Conservation (phyloP, 257 asterid genomes). For the Penstemon davidsonii region DNA sequence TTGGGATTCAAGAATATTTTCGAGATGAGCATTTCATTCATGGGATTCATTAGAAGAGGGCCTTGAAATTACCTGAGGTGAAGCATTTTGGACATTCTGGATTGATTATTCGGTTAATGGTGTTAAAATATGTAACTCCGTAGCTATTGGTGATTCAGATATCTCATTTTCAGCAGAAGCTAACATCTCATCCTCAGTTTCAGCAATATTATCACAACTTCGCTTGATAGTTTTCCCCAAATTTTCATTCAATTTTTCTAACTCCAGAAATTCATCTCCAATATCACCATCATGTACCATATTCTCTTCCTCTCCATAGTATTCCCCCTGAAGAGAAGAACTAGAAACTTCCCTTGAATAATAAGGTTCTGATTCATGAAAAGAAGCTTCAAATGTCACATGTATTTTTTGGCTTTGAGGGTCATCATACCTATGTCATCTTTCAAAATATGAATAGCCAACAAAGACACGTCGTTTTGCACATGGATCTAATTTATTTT, state of each 20-base stretch:
- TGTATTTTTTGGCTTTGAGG: slow-evolving; percentile 6
- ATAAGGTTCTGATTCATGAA: not conserved
- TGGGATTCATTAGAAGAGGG: too few species aligned
- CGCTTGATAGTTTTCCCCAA: too few species aligned
- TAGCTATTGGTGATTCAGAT: not conserved
- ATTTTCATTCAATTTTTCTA: not conserved
- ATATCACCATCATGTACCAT: not conserved
- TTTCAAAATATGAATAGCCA: slow-evolving; percentile 19
- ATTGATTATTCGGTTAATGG: not conserved
- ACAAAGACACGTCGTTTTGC: slow-evolving; percentile 15
- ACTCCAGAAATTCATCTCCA: not conserved
- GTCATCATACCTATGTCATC: slow-evolving; percentile 24
- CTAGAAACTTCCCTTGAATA: not conserved
- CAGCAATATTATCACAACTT: not conserved
- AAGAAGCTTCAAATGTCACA: not conserved
- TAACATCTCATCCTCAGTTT: too few species aligned
- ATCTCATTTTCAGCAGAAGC: not conserved
- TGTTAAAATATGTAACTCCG: too few species aligned
- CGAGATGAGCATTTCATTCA: too few species aligned
- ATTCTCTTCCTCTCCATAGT: not conserved
- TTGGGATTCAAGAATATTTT: too few species aligned
- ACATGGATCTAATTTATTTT: slow-evolving; percentile 15
- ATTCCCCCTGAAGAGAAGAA: not conserved
- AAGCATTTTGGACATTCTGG: too few species aligned
- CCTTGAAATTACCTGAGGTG: too few species aligned